Conservation (phyloP, 257 asterid genomes). For the Nicotiana tabacum region DNA sequence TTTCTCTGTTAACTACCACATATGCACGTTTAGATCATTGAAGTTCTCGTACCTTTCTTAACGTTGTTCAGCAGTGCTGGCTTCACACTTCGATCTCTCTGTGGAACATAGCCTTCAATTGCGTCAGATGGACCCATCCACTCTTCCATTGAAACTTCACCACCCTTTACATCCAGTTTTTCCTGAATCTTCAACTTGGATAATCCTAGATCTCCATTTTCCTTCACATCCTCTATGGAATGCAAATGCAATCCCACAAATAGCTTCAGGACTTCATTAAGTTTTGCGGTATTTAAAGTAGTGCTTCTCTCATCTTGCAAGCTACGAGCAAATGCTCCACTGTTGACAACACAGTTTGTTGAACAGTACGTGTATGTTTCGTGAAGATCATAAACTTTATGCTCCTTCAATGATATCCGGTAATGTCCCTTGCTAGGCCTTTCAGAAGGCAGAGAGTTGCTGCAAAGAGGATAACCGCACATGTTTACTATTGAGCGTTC, state of each 20-base stretch:
- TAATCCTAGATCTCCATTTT: conserved; percentile 45
- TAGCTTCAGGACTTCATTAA: conserved; percentile 46
- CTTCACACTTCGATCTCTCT: conserved; percentile 31
- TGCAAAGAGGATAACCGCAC: conserved; percentile 92
- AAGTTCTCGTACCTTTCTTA: conserved; percentile 32
- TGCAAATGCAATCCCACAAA: conserved; percentile 43
- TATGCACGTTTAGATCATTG: not conserved
- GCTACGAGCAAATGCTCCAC: conserved; percentile 60
- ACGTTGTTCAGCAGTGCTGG: conserved; percentile 18
- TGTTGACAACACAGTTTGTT: conserved; percentile 54
- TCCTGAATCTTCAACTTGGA: conserved; percentile 69
- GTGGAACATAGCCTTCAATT: conserved; percentile 93
- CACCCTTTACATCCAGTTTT: conserved; percentile 40
- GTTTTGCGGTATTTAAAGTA: conserved; percentile 41
- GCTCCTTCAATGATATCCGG: conserved; percentile 84
- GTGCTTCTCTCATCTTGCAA: conserved; percentile 67
- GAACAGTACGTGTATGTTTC: conserved; percentile 92
- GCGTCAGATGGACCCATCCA: conserved; percentile 95
- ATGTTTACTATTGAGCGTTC: conserved; percentile 59
- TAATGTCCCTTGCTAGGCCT: conserved; percentile 67
- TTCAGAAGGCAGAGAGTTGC: conserved; percentile 53
- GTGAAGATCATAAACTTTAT: conserved; percentile 81
- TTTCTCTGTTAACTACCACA: not conserved
- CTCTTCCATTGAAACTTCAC: conserved; percentile 71
- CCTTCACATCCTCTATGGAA: conserved; percentile 37